phyloP scores from a whole-genome alignment of 2,329 filamentous ascomycete genomes.

The Taxawa tesnikishii region DNA sequence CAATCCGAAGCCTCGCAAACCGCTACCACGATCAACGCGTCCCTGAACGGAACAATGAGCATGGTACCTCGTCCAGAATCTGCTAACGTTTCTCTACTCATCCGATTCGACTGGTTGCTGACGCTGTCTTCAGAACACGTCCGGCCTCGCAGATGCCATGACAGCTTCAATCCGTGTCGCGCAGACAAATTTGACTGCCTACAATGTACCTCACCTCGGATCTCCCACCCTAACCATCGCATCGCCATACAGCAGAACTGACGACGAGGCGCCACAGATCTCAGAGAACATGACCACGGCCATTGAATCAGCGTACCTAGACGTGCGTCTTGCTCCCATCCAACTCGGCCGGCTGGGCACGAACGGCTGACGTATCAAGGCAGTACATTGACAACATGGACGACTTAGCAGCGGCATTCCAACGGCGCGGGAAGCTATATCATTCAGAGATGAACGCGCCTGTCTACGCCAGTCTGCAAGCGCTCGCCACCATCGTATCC shows the following conservation, averaged over 20 bases:
- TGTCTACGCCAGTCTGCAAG: slow-evolving; percentile 18
- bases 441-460: slow-evolving; percentile 25
- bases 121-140: slow-evolving; percentile 2
- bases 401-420: slow-evolving; percentile 17
- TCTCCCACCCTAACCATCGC: not conserved
- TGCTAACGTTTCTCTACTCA: not conserved
- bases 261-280: not conserved
- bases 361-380: no score
- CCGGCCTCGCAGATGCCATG: not conserved
- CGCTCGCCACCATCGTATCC: slow-evolving; percentile 18
- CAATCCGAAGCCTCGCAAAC: slow-evolving; percentile 1
- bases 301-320: not conserved
- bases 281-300: not conserved
- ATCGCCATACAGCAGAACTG: not conserved
- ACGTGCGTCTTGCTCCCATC: not conserved
- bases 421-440: slow-evolving; percentile 19
- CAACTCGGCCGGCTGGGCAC: no score
- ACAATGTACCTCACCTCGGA: slow-evolving; percentile 1
- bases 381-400: slow-evolving; percentile 17
- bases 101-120: not conserved
- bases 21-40: slow-evolving; percentile 2
- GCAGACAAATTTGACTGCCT: slow-evolving; percentile 1
- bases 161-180: slow-evolving; percentile 1
- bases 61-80: slow-evolving; percentile 2
- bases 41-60: slow-evolving; percentile 4